phyloP scores from a whole-genome alignment of 768 basidiomycete species.

The Obba rivulosa region DNA sequence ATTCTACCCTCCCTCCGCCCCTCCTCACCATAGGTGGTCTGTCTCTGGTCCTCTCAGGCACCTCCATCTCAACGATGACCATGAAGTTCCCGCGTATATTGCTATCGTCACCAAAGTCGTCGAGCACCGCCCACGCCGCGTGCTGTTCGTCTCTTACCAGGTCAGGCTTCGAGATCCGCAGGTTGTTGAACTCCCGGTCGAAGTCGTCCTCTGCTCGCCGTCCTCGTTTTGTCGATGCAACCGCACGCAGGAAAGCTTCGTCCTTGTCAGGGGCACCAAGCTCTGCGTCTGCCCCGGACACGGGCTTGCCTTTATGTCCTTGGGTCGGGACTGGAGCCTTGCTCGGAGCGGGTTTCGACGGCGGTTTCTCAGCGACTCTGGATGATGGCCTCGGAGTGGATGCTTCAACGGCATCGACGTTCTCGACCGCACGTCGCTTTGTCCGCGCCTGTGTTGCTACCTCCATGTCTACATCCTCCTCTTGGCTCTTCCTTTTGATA shows the following conservation, averaged over 20 bases:
- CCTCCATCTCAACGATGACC: constrained; percentile 66
- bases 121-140: constrained; percentile 53
- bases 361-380: constrained; percentile 7
- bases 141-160: constrained; percentile 41
- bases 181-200: constrained; percentile 75
- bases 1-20: constrained; percentile 25
- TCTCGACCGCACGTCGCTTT: constrained; percentile 42
- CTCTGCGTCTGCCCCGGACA: constrained; percentile 24
- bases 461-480: constrained; percentile 33
- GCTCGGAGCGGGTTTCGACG: constrained; percentile 10
- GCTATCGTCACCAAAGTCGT: constrained; percentile 59
- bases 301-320: too few relatives aligned
- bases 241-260: constrained; percentile 60
- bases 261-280: constrained; percentile 61
- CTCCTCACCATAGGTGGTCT: constrained; percentile 14
- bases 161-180: constrained; percentile 66
- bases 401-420: constrained; percentile 20
- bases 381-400: constrained; percentile 14
- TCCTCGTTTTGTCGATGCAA: constrained; percentile 66
- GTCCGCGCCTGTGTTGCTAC: constrained; percentile 13
- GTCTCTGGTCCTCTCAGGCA: constrained; percentile 35
- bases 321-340: not conserved
- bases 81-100: constrained; percentile 73
- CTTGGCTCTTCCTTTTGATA: constrained; percentile 36
- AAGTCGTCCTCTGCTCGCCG: constrained; percentile 66